These are phyloP conservation scores for Phytopythium mirpurense DNA, from an alignment of 352 stramenopile species.

Conservation along the genomic window DNA sequence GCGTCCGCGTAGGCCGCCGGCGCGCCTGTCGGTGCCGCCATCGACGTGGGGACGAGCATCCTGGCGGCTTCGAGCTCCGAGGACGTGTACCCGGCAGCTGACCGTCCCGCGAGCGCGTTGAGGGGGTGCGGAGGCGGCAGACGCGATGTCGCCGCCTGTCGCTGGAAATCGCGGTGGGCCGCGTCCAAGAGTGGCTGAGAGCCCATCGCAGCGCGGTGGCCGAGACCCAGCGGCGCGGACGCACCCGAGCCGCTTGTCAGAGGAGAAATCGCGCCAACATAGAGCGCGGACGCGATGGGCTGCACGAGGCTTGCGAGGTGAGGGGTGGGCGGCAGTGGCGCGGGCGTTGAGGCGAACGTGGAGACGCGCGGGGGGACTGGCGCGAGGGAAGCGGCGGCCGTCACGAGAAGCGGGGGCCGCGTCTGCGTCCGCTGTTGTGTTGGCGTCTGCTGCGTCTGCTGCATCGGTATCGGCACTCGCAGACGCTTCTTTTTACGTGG, in stretches of 20 bases:
- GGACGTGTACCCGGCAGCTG: slow-evolving; percentile 17
- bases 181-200: neutral
- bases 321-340: neutral
- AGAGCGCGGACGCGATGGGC: slow-evolving; percentile 3
- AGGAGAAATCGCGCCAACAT: neutral
- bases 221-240: neutral
- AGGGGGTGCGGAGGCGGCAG: neutral
- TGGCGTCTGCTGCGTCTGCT: neutral
- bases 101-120: neutral
- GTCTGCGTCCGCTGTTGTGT: neutral
- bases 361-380: neutral
- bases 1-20: neutral
- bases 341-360: neutral
- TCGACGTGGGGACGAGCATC: slow-evolving; percentile 16
- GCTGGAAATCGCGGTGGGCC: neutral
- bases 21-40: neutral
- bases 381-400: neutral
- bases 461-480: neutral
- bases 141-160: neutral
- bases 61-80: slow-evolving; percentile 28
- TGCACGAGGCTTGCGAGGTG: neutral
- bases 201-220: neutral
- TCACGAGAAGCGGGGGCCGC: no score
- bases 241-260: neutral
- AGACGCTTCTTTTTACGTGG: slow-evolving; percentile 5